A percentile compares a stretch with the other conserved stretches of the same genome.
These are phyloP conservation scores for Cryptosporidium sp. DNA, from an alignment of 169 alveolate genomes.

Conservation along the genomic window DNA sequence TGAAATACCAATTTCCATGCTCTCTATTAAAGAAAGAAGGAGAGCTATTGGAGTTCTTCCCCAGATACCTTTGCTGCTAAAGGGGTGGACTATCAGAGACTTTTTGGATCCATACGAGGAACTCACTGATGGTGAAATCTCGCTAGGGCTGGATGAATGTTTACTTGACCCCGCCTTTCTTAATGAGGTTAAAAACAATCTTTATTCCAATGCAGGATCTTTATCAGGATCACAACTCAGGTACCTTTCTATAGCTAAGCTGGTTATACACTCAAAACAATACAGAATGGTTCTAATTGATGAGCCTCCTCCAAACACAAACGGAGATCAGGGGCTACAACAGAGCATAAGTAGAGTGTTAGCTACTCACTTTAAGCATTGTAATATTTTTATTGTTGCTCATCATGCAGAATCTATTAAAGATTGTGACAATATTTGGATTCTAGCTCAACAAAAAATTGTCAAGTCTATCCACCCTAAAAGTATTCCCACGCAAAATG, in stretches of 20 bases:
- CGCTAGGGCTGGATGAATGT: slow-evolving; percentile 74
- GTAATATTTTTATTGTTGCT: slow-evolving; percentile 60
- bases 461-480: slow-evolving; percentile 56
- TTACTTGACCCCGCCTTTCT: slow-evolving; percentile 37
- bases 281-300: slow-evolving; percentile 84
- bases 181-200: slow-evolving; percentile 26
- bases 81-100: slow-evolving; percentile 79
- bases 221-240: slow-evolving; percentile 81
- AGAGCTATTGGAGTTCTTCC: slow-evolving; percentile 79
- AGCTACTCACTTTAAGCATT: slow-evolving; percentile 45
- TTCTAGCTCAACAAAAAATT: slow-evolving; percentile 43
- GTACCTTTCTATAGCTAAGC: slow-evolving; percentile 80
- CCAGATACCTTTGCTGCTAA: slow-evolving; percentile 78
- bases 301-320: slow-evolving; percentile 82
- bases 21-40: slow-evolving; percentile 74
- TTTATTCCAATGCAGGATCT: slow-evolving; percentile 36
- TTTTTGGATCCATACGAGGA: slow-evolving; percentile 79
- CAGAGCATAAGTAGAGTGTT: slow-evolving; percentile 11
- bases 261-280: slow-evolving; percentile 80
- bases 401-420: slow-evolving; percentile 65
- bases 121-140: slow-evolving; percentile 76
- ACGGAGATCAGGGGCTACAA: slow-evolving; percentile 12
- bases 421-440: slow-evolving; percentile 34
- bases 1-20: slow-evolving; percentile 64
- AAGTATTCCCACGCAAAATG: slow-evolving; percentile 48